Evolutionary conservation across 1,284 basidiomycete genomes (phyloP).

Genomic region (Ceratorhiza oryzae-sativae): DNA sequence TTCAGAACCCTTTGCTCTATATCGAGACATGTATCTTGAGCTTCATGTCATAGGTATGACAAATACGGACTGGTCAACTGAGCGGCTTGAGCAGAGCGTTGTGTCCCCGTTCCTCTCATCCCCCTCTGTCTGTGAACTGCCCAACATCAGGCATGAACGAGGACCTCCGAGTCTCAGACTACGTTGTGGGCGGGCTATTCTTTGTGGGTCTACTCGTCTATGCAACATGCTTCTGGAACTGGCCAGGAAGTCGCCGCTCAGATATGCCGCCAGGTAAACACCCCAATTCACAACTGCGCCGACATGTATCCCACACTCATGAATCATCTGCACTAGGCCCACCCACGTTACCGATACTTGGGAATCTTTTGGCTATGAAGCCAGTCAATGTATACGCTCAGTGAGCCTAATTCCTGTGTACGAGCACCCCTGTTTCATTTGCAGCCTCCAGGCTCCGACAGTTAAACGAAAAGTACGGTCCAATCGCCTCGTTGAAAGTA

Average conservation of each 20-base stretch:
- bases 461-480: conserved; percentile 22
- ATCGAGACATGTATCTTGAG: too few species aligned
- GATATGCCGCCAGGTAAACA: conserved; percentile 17
- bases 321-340: not conserved
- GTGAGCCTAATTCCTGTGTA: not conserved
- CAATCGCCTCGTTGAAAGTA: conserved; percentile 6
- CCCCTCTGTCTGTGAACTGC: not conserved
- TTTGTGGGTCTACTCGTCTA: not conserved
- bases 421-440: not conserved
- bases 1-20: too few species aligned
- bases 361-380: conserved; percentile 21
- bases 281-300: not conserved
- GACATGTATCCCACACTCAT: too few species aligned
- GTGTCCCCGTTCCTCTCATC: not conserved
- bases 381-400: conserved; percentile 12
- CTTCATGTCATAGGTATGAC: too few species aligned
- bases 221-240: conserved; percentile 1
- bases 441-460: not conserved
- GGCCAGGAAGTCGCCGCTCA: conserved; percentile 18
- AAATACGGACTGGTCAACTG: too few species aligned
- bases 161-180: not conserved
- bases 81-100: not conserved
- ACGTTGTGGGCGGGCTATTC: not conserved
- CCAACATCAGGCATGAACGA: not conserved
- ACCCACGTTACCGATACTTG: conserved; percentile 4